Percentiles rank a stretch among this genome's conserved stretches.
These are phyloP conservation scores for Thuja plicata DNA, from an alignment of 83 land plant species.

Conservation along the genomic window DNA sequence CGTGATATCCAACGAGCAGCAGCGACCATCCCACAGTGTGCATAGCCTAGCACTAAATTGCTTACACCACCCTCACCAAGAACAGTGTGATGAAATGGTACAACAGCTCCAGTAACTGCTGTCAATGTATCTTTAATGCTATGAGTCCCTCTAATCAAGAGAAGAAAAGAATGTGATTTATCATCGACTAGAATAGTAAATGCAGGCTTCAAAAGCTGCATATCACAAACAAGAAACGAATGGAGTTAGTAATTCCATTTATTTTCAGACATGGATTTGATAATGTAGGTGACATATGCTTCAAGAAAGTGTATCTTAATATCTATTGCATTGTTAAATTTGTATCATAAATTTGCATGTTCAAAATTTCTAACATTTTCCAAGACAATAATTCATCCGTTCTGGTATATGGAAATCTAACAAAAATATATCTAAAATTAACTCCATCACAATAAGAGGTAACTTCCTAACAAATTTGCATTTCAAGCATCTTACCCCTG, in stretches of 20 bases:
- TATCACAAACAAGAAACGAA: conserved; percentile 1
- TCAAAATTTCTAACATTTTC: not conserved
- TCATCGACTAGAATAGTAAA: conserved; percentile 80
- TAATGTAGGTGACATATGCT: not conserved
- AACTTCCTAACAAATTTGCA: not conserved
- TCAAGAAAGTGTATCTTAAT: not conserved
- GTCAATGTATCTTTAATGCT: conserved; percentile 96
- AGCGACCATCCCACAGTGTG: conserved; percentile 99
- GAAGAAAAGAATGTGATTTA: conserved; percentile 54
- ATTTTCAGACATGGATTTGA: not conserved
- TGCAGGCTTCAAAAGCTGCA: conserved; percentile 97
- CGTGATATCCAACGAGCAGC: conserved; percentile 99
- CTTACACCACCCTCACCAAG: conserved; percentile 82
- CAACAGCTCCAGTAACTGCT: conserved; percentile 97
- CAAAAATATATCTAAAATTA: not conserved
- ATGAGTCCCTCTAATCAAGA: conserved; percentile 94
- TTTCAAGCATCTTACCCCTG: conserved; percentile 66
- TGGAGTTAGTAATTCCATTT: not conserved
- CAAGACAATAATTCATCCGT: not conserved
- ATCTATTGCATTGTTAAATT: not conserved
- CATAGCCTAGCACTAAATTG: conserved; percentile 93
- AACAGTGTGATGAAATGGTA: conserved; percentile 93
- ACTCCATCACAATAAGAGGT: not conserved
- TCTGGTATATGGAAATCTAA: not conserved
- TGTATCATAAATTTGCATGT: not conserved